phyloP scores from a whole-genome alignment of 2,329 filamentous ascomycete genomes.

The Penicillium sp. region DNA sequence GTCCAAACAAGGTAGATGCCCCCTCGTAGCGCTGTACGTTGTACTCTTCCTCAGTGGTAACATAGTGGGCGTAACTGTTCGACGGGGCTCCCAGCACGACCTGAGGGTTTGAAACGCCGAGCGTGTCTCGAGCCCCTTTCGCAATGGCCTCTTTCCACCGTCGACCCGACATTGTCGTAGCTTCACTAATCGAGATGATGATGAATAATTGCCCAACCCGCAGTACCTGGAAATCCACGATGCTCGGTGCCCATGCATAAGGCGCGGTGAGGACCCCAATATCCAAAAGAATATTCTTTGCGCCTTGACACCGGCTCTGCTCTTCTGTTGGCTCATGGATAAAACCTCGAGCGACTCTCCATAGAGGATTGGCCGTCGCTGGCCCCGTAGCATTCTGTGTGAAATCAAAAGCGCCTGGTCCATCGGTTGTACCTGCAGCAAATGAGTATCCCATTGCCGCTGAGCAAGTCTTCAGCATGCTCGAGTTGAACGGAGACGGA shows the following conservation, averaged over 20 bases:
- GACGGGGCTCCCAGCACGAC: conserved; percentile 83
- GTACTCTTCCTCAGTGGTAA: conserved; percentile 74
- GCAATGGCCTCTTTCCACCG: conserved; percentile 72
- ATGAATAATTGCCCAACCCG: conserved; percentile 80
- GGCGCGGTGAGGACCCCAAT: conserved; percentile 73
- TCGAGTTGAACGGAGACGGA: conserved; percentile 59
- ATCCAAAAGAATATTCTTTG: conserved; percentile 81
- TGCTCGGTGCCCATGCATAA: conserved; percentile 84
- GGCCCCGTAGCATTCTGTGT: conserved; percentile 80
- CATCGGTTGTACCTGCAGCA: conserved; percentile 85
- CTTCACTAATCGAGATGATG: conserved; percentile 78
- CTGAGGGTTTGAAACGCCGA: conserved; percentile 53
- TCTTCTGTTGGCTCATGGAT: conserved; percentile 63
- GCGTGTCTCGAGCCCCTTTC: conserved; percentile 48
- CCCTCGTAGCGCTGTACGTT: conserved; percentile 84
- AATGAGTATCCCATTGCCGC: conserved; percentile 89
- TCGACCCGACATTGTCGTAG: conserved; percentile 84
- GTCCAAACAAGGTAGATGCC: conserved; percentile 84
- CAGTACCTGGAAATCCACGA: conserved; percentile 81
- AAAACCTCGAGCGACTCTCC: conserved; percentile 67
- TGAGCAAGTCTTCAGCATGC: conserved; percentile 64
- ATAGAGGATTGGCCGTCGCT: conserved; percentile 65
- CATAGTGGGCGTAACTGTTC: conserved; percentile 84
- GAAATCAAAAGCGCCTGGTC: conserved; percentile 87
- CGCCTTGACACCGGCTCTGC: conserved; percentile 69